Base-by-base conservation (phyloP, 2,329 filamentous ascomycete species). In the Chrysoporthe puriensis region DNA sequence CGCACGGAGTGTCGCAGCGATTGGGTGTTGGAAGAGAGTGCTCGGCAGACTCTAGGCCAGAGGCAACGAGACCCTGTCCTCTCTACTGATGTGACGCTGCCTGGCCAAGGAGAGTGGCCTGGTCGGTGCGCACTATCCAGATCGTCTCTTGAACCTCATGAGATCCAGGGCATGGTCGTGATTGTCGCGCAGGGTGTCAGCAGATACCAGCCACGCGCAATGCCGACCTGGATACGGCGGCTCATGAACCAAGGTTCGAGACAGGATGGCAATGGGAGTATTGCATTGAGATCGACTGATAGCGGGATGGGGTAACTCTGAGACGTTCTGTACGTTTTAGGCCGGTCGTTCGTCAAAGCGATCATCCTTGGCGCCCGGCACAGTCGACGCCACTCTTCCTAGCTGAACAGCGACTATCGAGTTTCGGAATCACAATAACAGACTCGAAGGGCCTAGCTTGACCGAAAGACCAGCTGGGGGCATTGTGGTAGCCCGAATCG, bases 291-390 rank as follows among this genome's bases (percentile, higher is more conserved):
- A 57, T 18, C 52, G 50, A 36, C 50, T 64, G 54, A 46, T 56
- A 9, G 26, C 63, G 63, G 67, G 48, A 54, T 66, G 59, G 57
- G 63, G 63, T 54, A 66, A 56, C 43, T 71, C 73, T 75, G 76
- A 78, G 76, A 77, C 76, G 73, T 69, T 70, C 70, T 72, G 72
- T 64, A 70, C 75, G 77, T 78, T 79, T 79, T 78, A 77, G 76
- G 73, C 75, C 70, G 70, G 63, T 65, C 59, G 63, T 70, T 73
- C 54, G 73, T 75, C 77, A 73, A 78, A 77, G 76, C 74, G 71
- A 69, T 62, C 57, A 64, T 70, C 32, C 48, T 56, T 54, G 50
- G 48, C n/a, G 46, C 26, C 34, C 58, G 36, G 59, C 42, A 61
- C 36, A 34, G 36, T 54, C 48, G 48, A 52, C 21, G n/a, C 11